phyloP scores from a whole-genome alignment of 2,329 filamentous ascomycete genomes.

The Pseudovirgaria hyperparasitica region DNA sequence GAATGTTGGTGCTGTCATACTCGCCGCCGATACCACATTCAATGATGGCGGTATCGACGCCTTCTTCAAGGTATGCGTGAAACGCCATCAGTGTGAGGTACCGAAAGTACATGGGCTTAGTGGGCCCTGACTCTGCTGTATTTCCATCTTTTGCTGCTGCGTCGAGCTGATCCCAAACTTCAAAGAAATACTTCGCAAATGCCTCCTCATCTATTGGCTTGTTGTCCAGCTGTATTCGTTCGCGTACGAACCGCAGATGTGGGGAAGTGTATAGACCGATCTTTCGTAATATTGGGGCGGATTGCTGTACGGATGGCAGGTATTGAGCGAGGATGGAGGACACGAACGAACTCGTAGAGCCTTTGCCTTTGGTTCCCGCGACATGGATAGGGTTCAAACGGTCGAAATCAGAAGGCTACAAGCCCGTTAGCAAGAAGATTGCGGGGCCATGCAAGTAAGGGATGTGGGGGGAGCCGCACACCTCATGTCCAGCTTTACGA shows the following conservation, averaged over 20 bases:
- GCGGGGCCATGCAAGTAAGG: constrained; percentile 6
- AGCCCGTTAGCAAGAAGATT: constrained; percentile 4
- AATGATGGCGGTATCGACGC: constrained; percentile 66
- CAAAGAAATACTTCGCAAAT: constrained; percentile 71
- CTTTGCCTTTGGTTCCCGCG: constrained; percentile 90
- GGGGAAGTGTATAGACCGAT: constrained; percentile 78
- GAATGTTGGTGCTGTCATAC: constrained; percentile 82
- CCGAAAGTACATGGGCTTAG: constrained; percentile 85
- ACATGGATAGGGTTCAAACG: constrained; percentile 61
- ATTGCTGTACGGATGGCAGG: constrained; percentile 23
- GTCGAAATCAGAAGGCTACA: constrained; percentile 48
- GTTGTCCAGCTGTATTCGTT: constrained; percentile 73
- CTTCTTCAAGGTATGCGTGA: constrained; percentile 66
- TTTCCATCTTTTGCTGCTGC: constrained; percentile 40
- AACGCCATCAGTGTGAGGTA: constrained; percentile 82
- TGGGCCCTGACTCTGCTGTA: constrained; percentile 33
- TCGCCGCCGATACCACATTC: constrained; percentile 94
- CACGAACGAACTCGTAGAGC: constrained; percentile 73
- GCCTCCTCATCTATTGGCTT: constrained; percentile 51
- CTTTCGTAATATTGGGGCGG: constrained; percentile 31
- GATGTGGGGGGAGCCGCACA: constrained; percentile 29
- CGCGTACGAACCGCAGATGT: constrained; percentile 69
- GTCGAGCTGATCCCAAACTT: constrained; percentile 63
- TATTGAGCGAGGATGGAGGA: constrained; percentile 65
- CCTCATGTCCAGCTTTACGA: constrained; percentile 60